Percentiles rank a stretch among this genome's conserved stretches.
Evolutionary conservation across 306 rosid species (phyloP).

Genomic region (Cucumis cinereus): DNA sequence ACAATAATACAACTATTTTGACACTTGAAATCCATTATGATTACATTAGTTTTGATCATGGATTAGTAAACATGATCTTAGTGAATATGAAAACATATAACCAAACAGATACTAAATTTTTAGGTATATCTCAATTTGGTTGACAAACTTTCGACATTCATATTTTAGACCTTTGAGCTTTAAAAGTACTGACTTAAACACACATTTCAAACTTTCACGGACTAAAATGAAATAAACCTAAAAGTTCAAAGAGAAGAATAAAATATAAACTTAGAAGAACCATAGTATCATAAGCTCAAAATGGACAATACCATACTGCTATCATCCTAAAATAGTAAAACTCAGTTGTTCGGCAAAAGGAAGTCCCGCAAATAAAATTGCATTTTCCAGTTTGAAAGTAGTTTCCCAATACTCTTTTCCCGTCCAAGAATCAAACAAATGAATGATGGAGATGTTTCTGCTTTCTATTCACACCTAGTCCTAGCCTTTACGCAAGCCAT

Average conservation of each 20-base stretch:
- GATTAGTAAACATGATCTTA: too few relatives aligned
- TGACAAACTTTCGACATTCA: background rate
- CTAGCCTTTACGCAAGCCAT: background rate
- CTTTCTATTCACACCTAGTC: background rate
- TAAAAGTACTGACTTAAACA: too few relatives aligned
- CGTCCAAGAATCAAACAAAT: background rate
- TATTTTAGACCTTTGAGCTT: too few relatives aligned
- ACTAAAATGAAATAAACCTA: background rate
- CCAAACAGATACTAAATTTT: too few relatives aligned
- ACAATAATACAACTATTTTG: too few relatives aligned
- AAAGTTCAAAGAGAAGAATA: background rate
- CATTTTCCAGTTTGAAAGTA: background rate
- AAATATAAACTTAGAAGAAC: background rate
- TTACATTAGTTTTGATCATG: too few relatives aligned
- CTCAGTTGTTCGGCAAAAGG: background rate
- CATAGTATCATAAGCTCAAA: background rate
- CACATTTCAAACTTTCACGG: background rate
- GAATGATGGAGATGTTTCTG: background rate
- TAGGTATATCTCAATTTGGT: too few relatives aligned
- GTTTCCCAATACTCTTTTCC: background rate
- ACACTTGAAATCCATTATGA: too few relatives aligned
- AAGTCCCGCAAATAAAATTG: background rate
- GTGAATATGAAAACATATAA: too few relatives aligned
- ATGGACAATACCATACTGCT: background rate
- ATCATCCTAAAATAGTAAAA: background rate